Evolutionary conservation across 768 basidiomycete genomes (phyloP), one percentile per base, ranked within the genome.

Genomic region (Mycena capillaripes): DNA sequence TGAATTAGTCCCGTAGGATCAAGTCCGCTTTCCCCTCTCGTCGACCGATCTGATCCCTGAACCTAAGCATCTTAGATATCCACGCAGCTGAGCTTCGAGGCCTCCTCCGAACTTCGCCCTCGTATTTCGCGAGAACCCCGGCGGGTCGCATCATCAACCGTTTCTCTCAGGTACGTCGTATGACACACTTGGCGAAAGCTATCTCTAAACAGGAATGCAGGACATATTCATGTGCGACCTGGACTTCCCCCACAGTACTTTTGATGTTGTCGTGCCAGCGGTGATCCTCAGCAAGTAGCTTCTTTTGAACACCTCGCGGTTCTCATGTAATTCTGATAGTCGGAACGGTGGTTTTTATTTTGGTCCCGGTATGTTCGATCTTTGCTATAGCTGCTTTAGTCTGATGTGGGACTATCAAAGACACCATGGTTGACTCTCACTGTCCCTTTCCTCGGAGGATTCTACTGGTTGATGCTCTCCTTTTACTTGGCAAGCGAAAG

Each of bases 221-320:
- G 66, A 67, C 40, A 57, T 67, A 27, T 67, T 46, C 56, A 57
- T 58, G 56, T n/a, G 11, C 25, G 66, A 67, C 42, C 25, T 67
- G 23, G 66, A 67, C 8, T 42, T 67, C 27, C 38, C 66, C 4
- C 19, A 32, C 10, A 58, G 25, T 21, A 44, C 48, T 32, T 29
- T 50, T 12, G 48, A 58, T 21, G 12, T 59, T 27, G 23, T 67
- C 3, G 27, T 27, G 21, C 29, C 34, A 21, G 10, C 27, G 2
- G 56, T 58, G 8, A 8, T 56, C 6, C 50, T 57, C 21, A 25
- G 66, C 29, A 30, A 29, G 42, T 46, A 3, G 1, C 8, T 36
- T 57, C n/a, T 21, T 36, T n/a, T n/a, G n/a, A n/a, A n/a, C n/a
- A n/a, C n/a, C n/a, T n/a, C n/a, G n/a, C n/a, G n/a, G n/a, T n/a